Evolutionary conservation across 1,284 basidiomycete species (phyloP).

Genomic region (Sparassis latifolia): DNA sequence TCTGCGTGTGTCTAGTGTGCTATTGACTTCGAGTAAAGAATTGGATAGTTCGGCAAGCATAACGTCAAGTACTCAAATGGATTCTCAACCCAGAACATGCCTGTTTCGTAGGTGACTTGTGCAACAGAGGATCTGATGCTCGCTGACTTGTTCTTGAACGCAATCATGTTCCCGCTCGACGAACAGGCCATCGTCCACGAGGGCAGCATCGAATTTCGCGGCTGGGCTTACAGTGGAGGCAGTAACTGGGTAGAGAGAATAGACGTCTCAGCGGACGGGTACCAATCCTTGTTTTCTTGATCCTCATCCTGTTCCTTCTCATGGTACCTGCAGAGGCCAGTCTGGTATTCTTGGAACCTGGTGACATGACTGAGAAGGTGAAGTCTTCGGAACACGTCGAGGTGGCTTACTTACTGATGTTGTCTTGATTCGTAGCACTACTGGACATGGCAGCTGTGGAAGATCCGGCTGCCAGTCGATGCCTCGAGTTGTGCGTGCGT

Average conservation of each 20-base stretch:
- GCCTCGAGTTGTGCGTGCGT: slow-evolving; percentile 53
- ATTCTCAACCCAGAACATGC: slow-evolving; percentile 50
- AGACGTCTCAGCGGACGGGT: slow-evolving; percentile 50
- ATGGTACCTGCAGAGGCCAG: too few species aligned
- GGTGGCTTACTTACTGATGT: too few species aligned
- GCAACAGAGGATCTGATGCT: too few species aligned
- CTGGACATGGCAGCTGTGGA: slow-evolving; percentile 50
- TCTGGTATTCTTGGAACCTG: slow-evolving; percentile 44
- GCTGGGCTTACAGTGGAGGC: slow-evolving; percentile 51
- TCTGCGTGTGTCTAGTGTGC: background rate
- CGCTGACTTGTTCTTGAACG: too few species aligned
- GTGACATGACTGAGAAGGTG: slow-evolving; percentile 46
- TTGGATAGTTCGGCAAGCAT: slow-evolving; percentile 41
- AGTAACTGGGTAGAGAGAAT: slow-evolving; percentile 53
- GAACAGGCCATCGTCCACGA: slow-evolving; percentile 44
- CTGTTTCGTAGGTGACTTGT: slow-evolving; percentile 39
- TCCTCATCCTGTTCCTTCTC: too few species aligned
- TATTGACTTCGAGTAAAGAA: background rate
- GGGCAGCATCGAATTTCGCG: slow-evolving; percentile 38
- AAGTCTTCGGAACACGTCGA: too few species aligned
- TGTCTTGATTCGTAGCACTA: slow-evolving; percentile 34
- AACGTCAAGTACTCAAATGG: slow-evolving; percentile 44
- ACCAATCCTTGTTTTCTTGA: slow-evolving; percentile 24
- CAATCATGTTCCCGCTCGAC: slow-evolving; percentile 40
- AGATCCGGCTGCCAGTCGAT: slow-evolving; percentile 43